Evolutionary conservation across 306 rosid genomes (phyloP), one percentile per base, ranked within the genome.

Genomic region (Canavalia gladiata): DNA sequence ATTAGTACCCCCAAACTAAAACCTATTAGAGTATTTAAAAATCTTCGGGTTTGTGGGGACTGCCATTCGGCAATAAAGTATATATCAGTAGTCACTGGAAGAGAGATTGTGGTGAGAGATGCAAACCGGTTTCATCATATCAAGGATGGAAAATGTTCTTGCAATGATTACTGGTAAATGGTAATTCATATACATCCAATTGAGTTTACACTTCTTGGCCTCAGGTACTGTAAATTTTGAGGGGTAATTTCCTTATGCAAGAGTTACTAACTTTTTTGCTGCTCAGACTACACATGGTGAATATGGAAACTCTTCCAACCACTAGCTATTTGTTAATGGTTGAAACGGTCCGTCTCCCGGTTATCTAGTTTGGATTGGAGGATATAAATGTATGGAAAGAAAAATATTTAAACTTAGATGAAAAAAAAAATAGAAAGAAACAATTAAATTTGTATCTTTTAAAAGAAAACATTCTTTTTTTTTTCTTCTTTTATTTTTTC

Each of bases 101-200:
- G 95, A 86, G 91, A 87, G 75, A 89, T 89, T 68, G 84, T 91
- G 47, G 75, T 89, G 43, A 86, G 94, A 86, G 94, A 91, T 84
- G 83, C 90, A 55, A 89, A 87, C 65, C 81, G 92, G 68, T 89
- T 89, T 86, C 95, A 91, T 86, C 95, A 89, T 68, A 77, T 89
- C 50, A 89, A 84, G 67, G 81, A 77, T 86, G 95, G 95, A 52
- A 82, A 47, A 57, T 91, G 95, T 74, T 91, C 92, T 74, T 91
- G 95, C 77, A 84, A 86, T 86, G 92, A 89, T 59, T 91, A 89
- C 75, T 89, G 91, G 95, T 90, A 46, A 68, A 68, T 29, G 57
- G 39, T 45, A 84, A 87, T 74, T 8, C 37, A 56, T 52, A 60
- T 13, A 74, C 52, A 13, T 73, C n/a, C 42, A 62, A 42, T 34